Base-by-base conservation (phyloP, 1,284 basidiomycete genomes). In the Boletellus deceptivus region DNA sequence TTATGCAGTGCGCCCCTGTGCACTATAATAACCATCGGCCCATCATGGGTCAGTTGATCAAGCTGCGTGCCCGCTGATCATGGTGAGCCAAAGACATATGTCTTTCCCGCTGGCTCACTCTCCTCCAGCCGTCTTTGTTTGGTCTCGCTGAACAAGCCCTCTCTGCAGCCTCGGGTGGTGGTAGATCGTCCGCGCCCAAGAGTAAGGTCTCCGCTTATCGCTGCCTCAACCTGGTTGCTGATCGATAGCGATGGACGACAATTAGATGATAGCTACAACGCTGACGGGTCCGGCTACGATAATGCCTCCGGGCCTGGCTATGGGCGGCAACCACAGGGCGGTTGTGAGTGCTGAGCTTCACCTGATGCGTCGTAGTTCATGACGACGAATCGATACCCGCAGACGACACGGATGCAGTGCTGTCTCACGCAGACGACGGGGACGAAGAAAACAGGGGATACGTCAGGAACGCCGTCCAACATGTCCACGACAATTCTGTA, bases 391-490 rank as follows among this genome's bases (percentile, higher is more conserved):
- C 29, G n/a, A 18, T 29, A 16, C 35, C n/a, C 25, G 13, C 53
- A 90, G 87, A 83, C 61, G 64, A 89, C 62, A 68, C 83, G 18
- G 73, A 84, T 4, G 76, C 83, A 45, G 83, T 78, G 34, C 70
- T 83, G 22, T 65, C 73, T 45, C 74, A 66, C 34, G 84, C 61
- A 6, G 48, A 39, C 13, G 48, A 25, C 16, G 48, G 43, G 18
- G 48, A 53, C 16, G 55, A 57, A 1, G 59, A 53, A 0, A 33
- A 17, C 34, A 24, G 33, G 10, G 59, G 48, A n/a, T 54, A 42
- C 3, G 49, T 68, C 11, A 7, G 41, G 11, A 61, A 59, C 4
- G 62, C 62, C 39, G 17, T 68, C 8, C 45, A 53, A 5, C 62
- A 67, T 13, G 65, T 68, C 38, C 59, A 63, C 9, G 11, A 24